These are phyloP conservation scores for Aspergillus calidoustus DNA, from an alignment of 2,329 filamentous ascomycete genomes.

Conservation along the genomic window DNA sequence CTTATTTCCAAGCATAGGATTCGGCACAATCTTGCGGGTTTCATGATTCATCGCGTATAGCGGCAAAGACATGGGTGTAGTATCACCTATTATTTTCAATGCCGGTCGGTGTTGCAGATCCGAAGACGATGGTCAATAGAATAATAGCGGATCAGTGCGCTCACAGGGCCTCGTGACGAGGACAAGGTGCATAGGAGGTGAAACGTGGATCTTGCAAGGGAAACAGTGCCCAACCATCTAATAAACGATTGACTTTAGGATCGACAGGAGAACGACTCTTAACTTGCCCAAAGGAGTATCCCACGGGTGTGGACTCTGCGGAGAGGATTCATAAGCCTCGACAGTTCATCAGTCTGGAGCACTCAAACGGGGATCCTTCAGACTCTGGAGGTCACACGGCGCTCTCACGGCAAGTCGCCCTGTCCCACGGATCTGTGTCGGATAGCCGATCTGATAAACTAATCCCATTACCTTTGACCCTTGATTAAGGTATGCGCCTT, in stretches of 20 bases:
- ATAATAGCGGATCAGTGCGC: neutral
- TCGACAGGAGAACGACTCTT: neutral
- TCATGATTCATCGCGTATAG: neutral
- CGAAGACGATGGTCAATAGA: neutral
- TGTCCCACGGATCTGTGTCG: constrained; percentile 6
- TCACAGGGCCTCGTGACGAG: neutral
- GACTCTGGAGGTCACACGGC: constrained; percentile 21
- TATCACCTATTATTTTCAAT: neutral
- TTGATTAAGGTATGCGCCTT: neutral
- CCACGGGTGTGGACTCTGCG: neutral
- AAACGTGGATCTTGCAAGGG: neutral
- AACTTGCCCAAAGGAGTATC: neutral
- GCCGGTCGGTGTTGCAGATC: neutral
- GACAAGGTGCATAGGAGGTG: neutral
- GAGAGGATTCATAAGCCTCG: neutral
- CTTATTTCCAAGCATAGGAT: neutral
- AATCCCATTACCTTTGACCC: neutral
- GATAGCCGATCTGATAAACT: constrained; percentile 13
- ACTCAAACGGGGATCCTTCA: constrained; percentile 14
- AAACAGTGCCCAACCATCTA: neutral
- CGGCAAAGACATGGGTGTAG: neutral
- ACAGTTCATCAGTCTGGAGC: constrained; percentile 6
- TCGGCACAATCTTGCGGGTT: neutral
- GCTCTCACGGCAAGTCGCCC: neutral
- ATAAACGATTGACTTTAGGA: neutral